Evolutionary conservation across 257 asterid genomes (phyloP), one percentile per base, ranked within the genome.

Genomic region (Ilex asprella): DNA sequence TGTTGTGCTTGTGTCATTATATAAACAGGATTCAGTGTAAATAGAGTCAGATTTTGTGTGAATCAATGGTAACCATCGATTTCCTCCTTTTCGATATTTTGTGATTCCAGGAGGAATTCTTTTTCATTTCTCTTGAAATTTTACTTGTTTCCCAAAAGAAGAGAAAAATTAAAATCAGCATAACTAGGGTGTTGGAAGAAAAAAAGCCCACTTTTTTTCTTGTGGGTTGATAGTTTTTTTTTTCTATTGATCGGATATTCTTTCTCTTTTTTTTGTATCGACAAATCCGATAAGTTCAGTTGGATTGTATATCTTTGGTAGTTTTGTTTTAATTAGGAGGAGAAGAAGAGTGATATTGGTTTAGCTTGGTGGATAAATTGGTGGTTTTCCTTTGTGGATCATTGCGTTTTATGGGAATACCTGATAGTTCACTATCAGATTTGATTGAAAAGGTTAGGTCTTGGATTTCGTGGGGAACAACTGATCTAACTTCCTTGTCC

Each of bases 391-490:
- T 78, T 60, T 66, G 78, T 66, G 78, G 75, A 76, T 39, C 46
- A 54, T 67, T 64, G 59, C 75, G 72, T 86, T 84, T 73, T 79
- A 79, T 82, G 89, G 90, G 88, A 85, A 73, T 81, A 79, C 83
- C 74, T 59, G 84, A 80, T 83, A 74, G 72, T 73, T 77, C 81
- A 56, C 63, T 81, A 55, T 78, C 76, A 61, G 78, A 75, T 73
- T 81, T 91, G 70, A 70, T 83, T 49, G 90, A 80, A 66, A 86
- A 88, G 84, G 73, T 84, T 66, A 76, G 73, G 67, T 77, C 89
- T 79, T 86, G 84, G 85, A 64, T 88, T 67, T 65, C 70, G 65
- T 81, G 84, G 86, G 81, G 79, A 71, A 65, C 58, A 52, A 60
- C 72, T 46, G 77, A 50, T 66, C 66, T 64, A 16, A 67, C 59